phyloP scores from a whole-genome alignment of 805 yeast species.

The Sporopachydermia lactativora region DNA sequence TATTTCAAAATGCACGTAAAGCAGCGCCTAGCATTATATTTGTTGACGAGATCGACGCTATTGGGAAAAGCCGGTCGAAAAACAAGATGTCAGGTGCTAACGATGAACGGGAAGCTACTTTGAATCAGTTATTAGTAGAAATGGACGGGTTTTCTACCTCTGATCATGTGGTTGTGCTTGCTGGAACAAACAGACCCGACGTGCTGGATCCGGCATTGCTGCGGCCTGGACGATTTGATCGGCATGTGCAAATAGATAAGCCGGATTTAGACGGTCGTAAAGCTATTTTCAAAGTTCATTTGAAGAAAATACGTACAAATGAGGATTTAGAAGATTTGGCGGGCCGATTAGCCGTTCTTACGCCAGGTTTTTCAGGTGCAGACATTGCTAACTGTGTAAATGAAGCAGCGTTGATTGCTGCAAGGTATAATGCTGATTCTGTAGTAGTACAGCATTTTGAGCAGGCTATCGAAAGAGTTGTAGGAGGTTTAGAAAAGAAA shows the following conservation, averaged over 20 bases:
- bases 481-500: constrained; percentile 91
- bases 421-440: constrained; percentile 57
- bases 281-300: constrained; percentile 80
- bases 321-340: constrained; percentile 43
- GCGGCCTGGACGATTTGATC: constrained; percentile 96
- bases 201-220: constrained; percentile 82
- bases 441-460: constrained; percentile 79
- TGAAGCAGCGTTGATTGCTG: constrained; percentile 96
- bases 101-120: constrained; percentile 93
- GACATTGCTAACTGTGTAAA: constrained; percentile 95
- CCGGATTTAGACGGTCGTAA: constrained; percentile 95
- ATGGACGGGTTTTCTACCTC: constrained; percentile 93
- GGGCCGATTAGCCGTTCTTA: constrained; percentile 85
- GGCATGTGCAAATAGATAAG: constrained; percentile 81
- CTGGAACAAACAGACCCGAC: constrained; percentile 95
- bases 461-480: constrained; percentile 92
- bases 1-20: constrained; percentile 83
- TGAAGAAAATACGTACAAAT: constrained; percentile 52
- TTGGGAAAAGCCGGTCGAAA: constrained; percentile 82
- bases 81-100: constrained; percentile 67
- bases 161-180: constrained; percentile 92
- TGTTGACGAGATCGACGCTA: constrained; percentile 98
- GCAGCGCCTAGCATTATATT: constrained; percentile 94
- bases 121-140: constrained; percentile 91
- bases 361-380: constrained; percentile 98